Base-by-base conservation (phyloP, 2,329 filamentous ascomycete species). In the Colletotrichum sidae region DNA sequence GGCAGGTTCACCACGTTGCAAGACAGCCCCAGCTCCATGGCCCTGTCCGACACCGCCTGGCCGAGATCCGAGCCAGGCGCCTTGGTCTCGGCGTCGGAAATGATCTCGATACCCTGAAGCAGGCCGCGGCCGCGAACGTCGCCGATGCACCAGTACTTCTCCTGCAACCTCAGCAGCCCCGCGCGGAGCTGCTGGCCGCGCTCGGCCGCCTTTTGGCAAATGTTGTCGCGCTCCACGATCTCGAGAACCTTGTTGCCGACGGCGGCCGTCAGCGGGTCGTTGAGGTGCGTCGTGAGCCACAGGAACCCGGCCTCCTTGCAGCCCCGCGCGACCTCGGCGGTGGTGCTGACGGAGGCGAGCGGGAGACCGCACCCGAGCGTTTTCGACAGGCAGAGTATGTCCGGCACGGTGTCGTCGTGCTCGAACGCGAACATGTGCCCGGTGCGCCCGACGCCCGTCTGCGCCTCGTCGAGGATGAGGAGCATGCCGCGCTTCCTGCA, bases 361-460 rank as follows among this genome's bases (percentile, higher is more conserved):
- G 84, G 84, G 1, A 87, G 70, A 0, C 84, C 83, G 65, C 81
- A 83, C 0, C 85, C 85, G 0, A 88, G 77, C 0, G 85, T 87
- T 73, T 88, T 88, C 49, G 79, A 81, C 5, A 87, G 72, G 1
- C 79, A 78, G 8, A 86, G 74, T 41, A 88, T 85, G 69, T 88
- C 74, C 15, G 82, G 75, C 41, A 86, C 72, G 33, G 81, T 69
- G 35, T 51, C 81, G 57, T 83, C 79, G 57, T 86, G 76, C 63
- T 87, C 75, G 53, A 89, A 85, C 0, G 86, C 88, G 55, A 89
- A 88, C 79, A 90, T 85, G 2, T 83, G 74, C 0, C 86, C 86
- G 0, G 80, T 83, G 1, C 87, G 78, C 0, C 86, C 86, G 3
- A 89, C 77, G 0, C 83, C 86, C 0, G 86, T 88, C 73, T 88